Base-by-base conservation (phyloP, 2,329 filamentous ascomycete genomes). In the Pseudocercospora cruenta region DNA sequence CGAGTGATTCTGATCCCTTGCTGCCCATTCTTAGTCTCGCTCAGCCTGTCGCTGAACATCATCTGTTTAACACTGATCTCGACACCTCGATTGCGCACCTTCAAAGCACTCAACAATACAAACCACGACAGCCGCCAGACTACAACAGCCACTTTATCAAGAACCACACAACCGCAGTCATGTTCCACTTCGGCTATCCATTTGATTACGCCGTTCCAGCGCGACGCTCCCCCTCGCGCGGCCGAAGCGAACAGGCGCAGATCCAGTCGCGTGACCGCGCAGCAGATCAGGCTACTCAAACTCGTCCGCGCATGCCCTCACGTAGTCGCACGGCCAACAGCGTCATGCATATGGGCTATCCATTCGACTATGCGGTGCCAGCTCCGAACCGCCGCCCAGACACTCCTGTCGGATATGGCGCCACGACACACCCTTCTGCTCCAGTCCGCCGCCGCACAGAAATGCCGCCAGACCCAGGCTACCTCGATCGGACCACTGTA, bases 131-230 rank as follows among this genome's bases (percentile, higher is more conserved):
- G 39, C 7, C 39, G 8, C 39, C 16, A 43, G 6, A 19, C 5
- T 43, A 8, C 14, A 43, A 8, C 39, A 19, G 3, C 39, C 6
- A 6, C 39, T n/a, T 8, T 19, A 7, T 10, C 51, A 55, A 55
- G 24, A 55, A 55, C 26, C 4, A 10, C 12, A 31, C 12, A 3
- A 33, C 26, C 26, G n/a, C 22, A 14, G 26, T 19, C 51, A 55
- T 55, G 51, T 55, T 28, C 26, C 51, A 55, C 14, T 28, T 55
- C 16, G 51, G 51, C 26, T 55, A 55, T 31, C 26, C 51, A 19
- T 55, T 55, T 26, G 51, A 55, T n/a, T 55, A 31, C 26, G 51
- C 51, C 26, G 51, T 55, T n/a, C 51, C 26, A 19, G 51, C 51
- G 16, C 51, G 51, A 16, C 51, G 9, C 7, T 31, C 51, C 26